Base-by-base conservation (phyloP, 371 early-diverging fungal species). In the Sporodiniella umbellata region DNA sequence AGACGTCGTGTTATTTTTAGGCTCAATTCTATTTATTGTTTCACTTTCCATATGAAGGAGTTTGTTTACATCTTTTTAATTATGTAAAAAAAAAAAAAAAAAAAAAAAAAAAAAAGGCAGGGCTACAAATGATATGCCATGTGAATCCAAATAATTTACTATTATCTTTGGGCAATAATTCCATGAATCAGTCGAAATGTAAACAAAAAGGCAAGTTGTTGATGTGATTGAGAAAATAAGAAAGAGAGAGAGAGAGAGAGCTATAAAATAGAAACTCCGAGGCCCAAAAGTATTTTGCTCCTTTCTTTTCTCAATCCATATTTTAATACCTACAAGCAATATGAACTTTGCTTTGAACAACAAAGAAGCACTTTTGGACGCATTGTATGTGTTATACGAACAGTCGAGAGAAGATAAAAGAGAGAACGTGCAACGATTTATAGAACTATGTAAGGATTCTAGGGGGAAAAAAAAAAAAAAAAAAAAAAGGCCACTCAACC, bases 331-430 rank as follows among this genome's bases (percentile, higher is more conserved):
- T n/a, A n/a, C n/a, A n/a, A n/a, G n/a, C n/a, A n/a, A n/a, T n/a
- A n/a, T n/a, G n/a, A n/a, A n/a, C n/a, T n/a, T n/a, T n/a, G n/a
- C n/a, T n/a, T 33, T 60, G 14, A 54, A 47, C 51, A 25, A 51
- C 22, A 55, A 48, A 38, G 42, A 55, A 38, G 61, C 61, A 47
- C 47, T 61, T 38, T 38, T 45, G 2, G 61, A 61, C 52, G 61
- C 61, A 45, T 51, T 61, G 25, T 26, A 48, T n/a, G 31, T 44
- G 11, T 33, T 61, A 1, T 60, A 56, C 19, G 22, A 53, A 19
- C 33, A 52, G 24, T 31, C 45, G 4, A 48, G 53, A 2, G 28
- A 44, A 31, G 47, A 58, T 11, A n/a, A 4, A 17, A 54, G 42
- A 12, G 55, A 60, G 11, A 40, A 37, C 2, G 30, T 48, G 8